Evolutionary conservation across 2,329 filamentous ascomycete species (phyloP), one percentile per base, ranked within the genome.

Genomic region (Penicillium glabrum): DNA sequence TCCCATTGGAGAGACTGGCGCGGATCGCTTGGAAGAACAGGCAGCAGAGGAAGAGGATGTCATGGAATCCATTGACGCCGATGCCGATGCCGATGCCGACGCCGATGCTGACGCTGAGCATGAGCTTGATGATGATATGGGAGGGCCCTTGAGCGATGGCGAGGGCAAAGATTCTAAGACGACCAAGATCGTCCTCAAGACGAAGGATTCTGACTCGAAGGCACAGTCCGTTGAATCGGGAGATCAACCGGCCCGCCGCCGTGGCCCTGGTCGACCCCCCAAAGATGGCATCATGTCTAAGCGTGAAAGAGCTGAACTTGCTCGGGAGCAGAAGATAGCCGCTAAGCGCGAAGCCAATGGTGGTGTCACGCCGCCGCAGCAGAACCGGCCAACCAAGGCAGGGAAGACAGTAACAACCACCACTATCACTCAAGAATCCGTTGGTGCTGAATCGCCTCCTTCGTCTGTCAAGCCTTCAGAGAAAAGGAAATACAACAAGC

Each of bases 251-350:
- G 63, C 65, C 5, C 71, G 73, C 46, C 75, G 75, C 46, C 72
- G 78, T 46, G 86, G 86, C 45, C 86, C 86, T 52, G 86, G 86
- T 51, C 78, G 86, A 49, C 86, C 86, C 44, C 86, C 86, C 10
- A 88, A 88, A 73, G 85, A 88, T 66, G 86, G 86, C 21, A 81
- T 87, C 66, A 85, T 88, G 79, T 88, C 85, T 5, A 88, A 87
- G 66, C 81, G 86, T 48, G 85, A 87, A 68, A 76, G 81, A 58
- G 80, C 81, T 24, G 78, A 82, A 61, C 73, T 83, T 63, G 79
- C 81, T 54, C 80, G 80, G 59, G 79, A 82, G 56, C 77, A 78
- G 55, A 84, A 83, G 63, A 71, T 82, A 59, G 77, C 77, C 43
- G 77, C 77, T 24, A 77, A 73, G 57, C 75, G 77, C 33, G 75